Percentiles rank a stretch among this genome's conserved stretches.
Conservation (phyloP, 192 early-diverging fungal genomes). For the Rhizophagus sp. region DNA sequence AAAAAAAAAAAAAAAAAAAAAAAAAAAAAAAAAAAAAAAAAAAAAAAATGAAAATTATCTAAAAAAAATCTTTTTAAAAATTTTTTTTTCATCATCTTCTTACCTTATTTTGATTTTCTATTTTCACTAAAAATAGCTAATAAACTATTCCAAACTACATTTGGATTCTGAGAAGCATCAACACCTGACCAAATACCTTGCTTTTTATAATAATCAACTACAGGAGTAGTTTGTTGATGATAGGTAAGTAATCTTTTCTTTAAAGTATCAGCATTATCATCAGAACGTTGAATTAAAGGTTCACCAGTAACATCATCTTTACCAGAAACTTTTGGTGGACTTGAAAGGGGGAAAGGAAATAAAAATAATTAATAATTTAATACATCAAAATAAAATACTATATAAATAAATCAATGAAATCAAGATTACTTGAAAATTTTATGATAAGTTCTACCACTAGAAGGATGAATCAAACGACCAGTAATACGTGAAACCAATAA, state of each 20-base stretch:
- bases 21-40: too few species aligned
- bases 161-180: conserved; percentile 90
- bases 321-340: conserved; percentile 87
- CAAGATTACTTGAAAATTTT: conserved; percentile 73
- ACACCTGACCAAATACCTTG: conserved; percentile 91
- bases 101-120: neutral
- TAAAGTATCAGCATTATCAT: conserved; percentile 95
- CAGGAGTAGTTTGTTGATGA: conserved; percentile 81
- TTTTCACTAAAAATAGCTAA: conserved; percentile 77
- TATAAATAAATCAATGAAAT: too few species aligned
- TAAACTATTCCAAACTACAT: conserved; percentile 87
- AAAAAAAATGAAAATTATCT: too few species aligned
- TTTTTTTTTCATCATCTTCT: neutral
- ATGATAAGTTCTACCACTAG: conserved; percentile 96
- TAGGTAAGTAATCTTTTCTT: conserved; percentile 87
- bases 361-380: neutral
- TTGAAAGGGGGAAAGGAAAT: neutral
- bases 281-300: conserved; percentile 94
- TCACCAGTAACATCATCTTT: conserved; percentile 98
- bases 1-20: too few species aligned
- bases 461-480: conserved; percentile 92
- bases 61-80: too few species aligned
- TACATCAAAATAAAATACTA: too few species aligned
- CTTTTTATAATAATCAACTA: conserved; percentile 89
- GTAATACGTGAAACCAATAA: conserved; percentile 95